Evolutionary conservation across 257 asterid species (phyloP).

Genomic region (Mitragyna speciosa): DNA sequence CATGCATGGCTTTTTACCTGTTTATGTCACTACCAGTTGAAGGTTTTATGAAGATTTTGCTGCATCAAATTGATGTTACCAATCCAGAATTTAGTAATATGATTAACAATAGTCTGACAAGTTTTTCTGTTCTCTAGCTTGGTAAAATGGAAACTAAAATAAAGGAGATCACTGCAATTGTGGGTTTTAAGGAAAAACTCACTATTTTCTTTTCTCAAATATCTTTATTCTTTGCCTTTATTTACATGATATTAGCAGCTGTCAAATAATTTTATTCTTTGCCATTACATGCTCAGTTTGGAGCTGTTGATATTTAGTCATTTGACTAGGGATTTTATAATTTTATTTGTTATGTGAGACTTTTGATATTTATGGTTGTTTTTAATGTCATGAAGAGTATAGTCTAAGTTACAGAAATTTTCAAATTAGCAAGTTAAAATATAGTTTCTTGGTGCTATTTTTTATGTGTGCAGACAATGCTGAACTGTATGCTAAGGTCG

Average conservation of each 20-base stretch:
- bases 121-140: neutral
- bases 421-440: neutral
- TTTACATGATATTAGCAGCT: too few species aligned
- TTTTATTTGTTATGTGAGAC: neutral
- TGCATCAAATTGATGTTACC: neutral
- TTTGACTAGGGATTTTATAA: neutral
- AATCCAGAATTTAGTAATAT: neutral
- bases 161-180: neutral
- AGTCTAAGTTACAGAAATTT: too few species aligned
- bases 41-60: neutral
- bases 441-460: slow-evolving; percentile 4
- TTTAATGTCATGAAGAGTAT: too few species aligned
- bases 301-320: neutral
- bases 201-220: neutral
- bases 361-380: neutral
- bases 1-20: neutral
- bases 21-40: neutral
- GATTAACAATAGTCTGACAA: neutral
- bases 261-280: neutral
- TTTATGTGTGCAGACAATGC: slow-evolving; percentile 61
- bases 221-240: neutral
- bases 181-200: neutral
- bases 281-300: neutral
- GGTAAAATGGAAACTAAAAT: neutral
- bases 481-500: slow-evolving; percentile 78